phyloP scores from a whole-genome alignment of 768 basidiomycete species.

The Pleurotus giganteus region DNA sequence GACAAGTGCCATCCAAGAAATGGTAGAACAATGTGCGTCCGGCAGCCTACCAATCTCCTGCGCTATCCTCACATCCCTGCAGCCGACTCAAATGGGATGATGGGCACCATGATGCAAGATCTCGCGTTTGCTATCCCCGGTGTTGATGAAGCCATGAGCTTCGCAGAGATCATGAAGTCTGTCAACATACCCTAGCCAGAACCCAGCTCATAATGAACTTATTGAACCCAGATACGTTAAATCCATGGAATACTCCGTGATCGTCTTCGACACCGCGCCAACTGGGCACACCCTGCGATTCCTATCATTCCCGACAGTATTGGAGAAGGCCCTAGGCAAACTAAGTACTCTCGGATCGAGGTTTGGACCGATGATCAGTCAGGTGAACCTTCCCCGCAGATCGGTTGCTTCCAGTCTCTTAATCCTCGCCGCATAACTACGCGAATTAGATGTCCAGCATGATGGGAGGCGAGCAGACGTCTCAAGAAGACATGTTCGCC shows the following conservation, averaged over 20 bases:
- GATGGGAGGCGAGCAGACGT: conserved; percentile 89
- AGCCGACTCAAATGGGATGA: conserved; percentile 91
- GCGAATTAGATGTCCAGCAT: conserved; percentile 80
- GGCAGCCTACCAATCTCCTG: not conserved
- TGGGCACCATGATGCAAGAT: conserved; percentile 99
- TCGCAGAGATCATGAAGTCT: conserved; percentile 99
- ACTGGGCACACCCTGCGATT: conserved; percentile 98
- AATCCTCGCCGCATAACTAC: not conserved
- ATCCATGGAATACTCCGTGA: conserved; percentile 99
- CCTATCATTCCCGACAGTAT: conserved; percentile 96
- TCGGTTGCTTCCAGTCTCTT: too few relatives aligned
- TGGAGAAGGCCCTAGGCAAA: conserved; percentile 97
- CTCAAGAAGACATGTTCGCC: conserved; percentile 98
- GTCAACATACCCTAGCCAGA: conserved; percentile 19
- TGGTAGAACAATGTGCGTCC: conserved; percentile 90
- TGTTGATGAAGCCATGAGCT: conserved; percentile 99
- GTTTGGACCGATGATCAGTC: conserved; percentile 96
- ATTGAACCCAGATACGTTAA: conserved; percentile 81
- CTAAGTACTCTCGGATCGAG: conserved; percentile 89
- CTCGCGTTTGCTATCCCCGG: conserved; percentile 98
- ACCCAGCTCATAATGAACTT: conserved; percentile 1
- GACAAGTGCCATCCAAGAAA: conserved; percentile 95
- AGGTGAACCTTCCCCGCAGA: conserved; percentile 34
- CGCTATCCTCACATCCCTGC: not conserved
- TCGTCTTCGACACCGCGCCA: conserved; percentile 98